Base-by-base conservation (phyloP, 306 rosid genomes). In the Sindora glabra region DNA sequence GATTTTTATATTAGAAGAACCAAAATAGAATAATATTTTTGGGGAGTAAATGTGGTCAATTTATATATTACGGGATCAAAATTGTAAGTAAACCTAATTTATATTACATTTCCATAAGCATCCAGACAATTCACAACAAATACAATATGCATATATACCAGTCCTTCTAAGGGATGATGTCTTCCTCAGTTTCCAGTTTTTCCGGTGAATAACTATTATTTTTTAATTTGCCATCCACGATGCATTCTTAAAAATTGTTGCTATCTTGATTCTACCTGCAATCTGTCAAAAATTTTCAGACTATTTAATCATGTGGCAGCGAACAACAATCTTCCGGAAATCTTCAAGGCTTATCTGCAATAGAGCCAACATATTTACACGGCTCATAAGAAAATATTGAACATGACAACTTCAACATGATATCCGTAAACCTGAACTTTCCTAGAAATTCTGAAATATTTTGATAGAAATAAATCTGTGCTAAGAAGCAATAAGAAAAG, bases 321-420 rank as follows among this genome's bases (percentile, higher is more conserved):
- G 95, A 29, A 71, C 73, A 50, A 65, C 84, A 72, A 92, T 86
- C 80, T 77, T 81, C 59, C 74, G 79, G 54, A 88, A 92, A 71
- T 92, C 96, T 5, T 92, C 96, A 0, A 85, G 71, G 59, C 72
- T 85, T 52, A 86, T 56, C 98, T 88, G 95, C 85, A 70, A 66
- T 40, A 14, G 22, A 62, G 12, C 24, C 15, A 53, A 42, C 4
- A 51, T 21, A 37, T 18, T 37, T 44, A 21, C 30, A 24, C 9
- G n/a, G 18, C 19, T 39, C 37, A 53, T 3, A 45, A 11, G 26
- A 5, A 30, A 48, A 27, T 8, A 1, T 8, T 3, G 8, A 15
- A 13, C n/a, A n/a, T 5, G 14, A 22, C 16, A 30, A 15, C 11
- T 32, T 29, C 27, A 48, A 47, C 12, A 39, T 18, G 1, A 11